Percentiles rank a stretch among this genome's conserved stretches.
Conservation (phyloP, 805 yeast species). For the Kurtzmaniella cleridarum region DNA sequence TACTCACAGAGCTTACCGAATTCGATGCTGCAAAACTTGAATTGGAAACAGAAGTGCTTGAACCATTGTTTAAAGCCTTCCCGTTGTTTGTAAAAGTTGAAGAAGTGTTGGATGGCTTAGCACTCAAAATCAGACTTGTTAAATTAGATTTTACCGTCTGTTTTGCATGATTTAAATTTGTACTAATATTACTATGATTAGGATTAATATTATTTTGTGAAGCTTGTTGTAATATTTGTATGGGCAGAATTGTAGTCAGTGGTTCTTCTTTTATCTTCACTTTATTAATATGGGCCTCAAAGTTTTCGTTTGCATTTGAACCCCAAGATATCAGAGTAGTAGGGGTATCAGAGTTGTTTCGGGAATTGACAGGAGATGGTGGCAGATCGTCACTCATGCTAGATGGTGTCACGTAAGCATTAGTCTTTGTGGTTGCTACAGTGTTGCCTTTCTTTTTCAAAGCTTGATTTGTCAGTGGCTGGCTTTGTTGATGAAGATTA, state of each 20-base stretch:
- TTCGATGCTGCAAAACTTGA: background rate
- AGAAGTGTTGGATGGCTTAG: no score
- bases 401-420: constrained; percentile 22
- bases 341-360: constrained; percentile 6
- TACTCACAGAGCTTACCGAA: background rate
- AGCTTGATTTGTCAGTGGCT: background rate
- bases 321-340: constrained; percentile 2
- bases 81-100: no score
- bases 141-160: no score
- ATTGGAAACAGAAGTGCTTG: background rate
- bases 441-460: background rate
- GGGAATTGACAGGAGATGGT: constrained; percentile 9
- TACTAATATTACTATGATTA: no score
- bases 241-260: constrained; percentile 10
- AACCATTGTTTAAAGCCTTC: no score
- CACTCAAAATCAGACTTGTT: no score
- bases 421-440: background rate
- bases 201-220: no score
- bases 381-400: constrained; percentile 24
- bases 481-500: background rate
- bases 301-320: background rate
- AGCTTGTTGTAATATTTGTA: constrained; percentile 13
- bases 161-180: no score
- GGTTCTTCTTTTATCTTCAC: constrained; percentile 15
- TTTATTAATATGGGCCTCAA: background rate